A percentile compares a stretch with the other conserved stretches of the same genome.
Conservation (phyloP, 345 rosid genomes). For the Erodium maritimum region DNA sequence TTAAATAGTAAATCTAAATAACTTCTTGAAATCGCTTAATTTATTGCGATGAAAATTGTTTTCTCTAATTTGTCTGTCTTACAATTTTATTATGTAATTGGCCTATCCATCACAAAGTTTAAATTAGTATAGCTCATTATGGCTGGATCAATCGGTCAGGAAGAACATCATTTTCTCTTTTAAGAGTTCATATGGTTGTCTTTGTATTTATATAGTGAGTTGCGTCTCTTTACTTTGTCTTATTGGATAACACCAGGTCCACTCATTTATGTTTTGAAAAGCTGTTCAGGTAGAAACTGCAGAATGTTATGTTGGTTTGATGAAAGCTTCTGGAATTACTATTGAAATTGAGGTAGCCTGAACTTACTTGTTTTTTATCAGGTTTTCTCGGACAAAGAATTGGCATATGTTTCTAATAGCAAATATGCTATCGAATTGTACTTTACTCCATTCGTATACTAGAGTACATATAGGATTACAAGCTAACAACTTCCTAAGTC, state of each 20-base stretch:
- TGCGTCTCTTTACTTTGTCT: not conserved
- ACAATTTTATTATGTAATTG: too few relatives aligned
- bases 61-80: not conserved
- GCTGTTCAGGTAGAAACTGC: constrained; percentile 57
- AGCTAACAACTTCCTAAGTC: too few relatives aligned
- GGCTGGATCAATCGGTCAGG: too few relatives aligned
- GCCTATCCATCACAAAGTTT: not conserved
- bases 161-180: too few relatives aligned
- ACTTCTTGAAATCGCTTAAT: too few relatives aligned
- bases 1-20: not conserved
- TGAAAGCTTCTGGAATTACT: constrained; percentile 66
- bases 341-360: constrained; percentile 58
- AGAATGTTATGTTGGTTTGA: constrained; percentile 50
- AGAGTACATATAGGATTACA: too few relatives aligned
- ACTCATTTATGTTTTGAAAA: not conserved
- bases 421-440: too few relatives aligned
- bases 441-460: too few relatives aligned
- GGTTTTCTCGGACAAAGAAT: constrained; percentile 5
- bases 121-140: not conserved
- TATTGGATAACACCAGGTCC: not conserved
- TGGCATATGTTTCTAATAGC: not conserved
- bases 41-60: not conserved
- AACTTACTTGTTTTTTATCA: constrained; percentile 2
- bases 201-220: not conserved
- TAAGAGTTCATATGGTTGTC: not conserved